Base-by-base conservation (phyloP, 148 eudicot genomes). In the Pouteria glomerata region DNA sequence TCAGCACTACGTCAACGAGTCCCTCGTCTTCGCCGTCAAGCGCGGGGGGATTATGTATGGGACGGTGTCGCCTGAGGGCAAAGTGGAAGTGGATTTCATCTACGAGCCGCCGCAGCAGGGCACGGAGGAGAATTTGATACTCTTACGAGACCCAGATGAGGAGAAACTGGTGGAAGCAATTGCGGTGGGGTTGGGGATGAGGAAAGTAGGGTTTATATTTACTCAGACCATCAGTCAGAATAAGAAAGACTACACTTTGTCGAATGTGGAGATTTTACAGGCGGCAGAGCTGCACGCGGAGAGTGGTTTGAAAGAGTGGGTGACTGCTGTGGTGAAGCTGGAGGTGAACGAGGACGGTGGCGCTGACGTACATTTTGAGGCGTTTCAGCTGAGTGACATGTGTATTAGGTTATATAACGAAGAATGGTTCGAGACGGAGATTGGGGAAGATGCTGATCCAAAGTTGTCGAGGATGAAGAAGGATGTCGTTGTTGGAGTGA, bases 321-420 rank as follows among this genome's bases (percentile, higher is more conserved):
- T 95, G 29, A 95, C 97, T 4, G 98, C 93, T 0, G 65, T 95
- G 57, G 98, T 95, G 78, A 91, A 95, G 79, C 73, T 92, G 59
- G 80, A 93, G 81, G 98, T 90, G 86, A 89, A 90, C 26, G 98
- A 91, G 69, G 94, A 89, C 47, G 97, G 96, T 26, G 88, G 74
- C 18, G 88, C 92, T 1, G 97, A 89, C 76, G 98, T 95, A 53
- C 97, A 91, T 72, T 95, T 95, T 37, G 99, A 91, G 90, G 99
- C 97, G 2, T 95, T 95, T 82, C 99, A 95, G 81, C 82, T 95
- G 97, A 91, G 99, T 82, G 99, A 95, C 79, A 84, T 91, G 92
- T 88, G 99, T 78, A 80, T 95, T 60, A 84, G 90, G 78, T 76
- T 95, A 80, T 95, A 79, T 71, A 92, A 88, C 77, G 99, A 95